Evolutionary conservation across 2,329 filamentous ascomycete genomes (phyloP), one percentile per base, ranked within the genome.

Genomic region (Aspergillus sojae): DNA sequence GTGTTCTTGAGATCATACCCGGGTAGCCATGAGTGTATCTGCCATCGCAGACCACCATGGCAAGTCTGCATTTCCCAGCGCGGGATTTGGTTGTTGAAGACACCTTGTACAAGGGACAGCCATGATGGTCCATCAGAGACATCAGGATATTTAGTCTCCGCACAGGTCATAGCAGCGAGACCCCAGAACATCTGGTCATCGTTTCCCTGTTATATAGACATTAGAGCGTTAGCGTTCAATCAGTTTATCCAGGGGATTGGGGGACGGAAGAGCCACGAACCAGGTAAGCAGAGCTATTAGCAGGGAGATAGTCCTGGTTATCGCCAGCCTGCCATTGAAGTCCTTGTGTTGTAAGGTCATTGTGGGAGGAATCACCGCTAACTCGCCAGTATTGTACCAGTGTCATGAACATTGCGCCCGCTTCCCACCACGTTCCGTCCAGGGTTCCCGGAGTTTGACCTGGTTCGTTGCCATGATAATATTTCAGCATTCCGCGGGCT

Each of bases 371-470:
- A 73, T 94, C 90, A 16, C 87, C 88, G 0, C 91, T 93, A 73
- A 91, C 91, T 73, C 89, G 90, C 90, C 91, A 94, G 76, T 94
- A 94, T 70, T 94, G 90, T 61, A 94, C 82, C 67, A 94, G 80
- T 3, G 89, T 80, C 14, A 80, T 81, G 71, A 84, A 86, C 79
- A 93, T 86, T 60, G 89, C 89, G 57, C 90, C 90, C 7, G 82
- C 88, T 78, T 90, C 89, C 90, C 87, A 92, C 84, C 84, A 86
- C 21, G 82, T 83, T 7, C 67, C 63, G 43, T 79, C 74, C 66
- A 85, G 66, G 58, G 80, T 78, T 36, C 82, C 83, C 4, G 82
- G 80, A 19, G 79, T 77, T 60, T 80, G 75, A 21, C 79, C 80
- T 12, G 79, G 74, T 34, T 78, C 70, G 59, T 83, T 81, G 41